Evolutionary conservation across 208 protist genomes (phyloP).

Genomic region (Acanthamoeba sp.): DNA sequence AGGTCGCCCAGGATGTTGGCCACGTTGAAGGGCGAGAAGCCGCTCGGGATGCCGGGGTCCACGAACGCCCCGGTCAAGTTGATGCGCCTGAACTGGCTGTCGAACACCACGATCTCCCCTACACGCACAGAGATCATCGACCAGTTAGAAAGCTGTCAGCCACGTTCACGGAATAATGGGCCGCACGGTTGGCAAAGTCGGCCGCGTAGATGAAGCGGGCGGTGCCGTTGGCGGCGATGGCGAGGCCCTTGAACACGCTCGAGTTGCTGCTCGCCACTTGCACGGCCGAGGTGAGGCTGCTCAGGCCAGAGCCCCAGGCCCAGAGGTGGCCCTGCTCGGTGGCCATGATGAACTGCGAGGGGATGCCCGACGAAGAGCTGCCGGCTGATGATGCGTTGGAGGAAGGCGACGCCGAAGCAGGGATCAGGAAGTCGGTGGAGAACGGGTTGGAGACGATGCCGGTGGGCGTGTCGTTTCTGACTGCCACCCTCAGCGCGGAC

Average conservation of each 20-base stretch:
- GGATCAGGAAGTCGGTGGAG: background rate
- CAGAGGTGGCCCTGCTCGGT: slow-evolving; percentile 2
- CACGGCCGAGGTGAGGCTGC: background rate
- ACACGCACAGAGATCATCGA: background rate
- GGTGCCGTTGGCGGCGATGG: background rate
- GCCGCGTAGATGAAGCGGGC: background rate
- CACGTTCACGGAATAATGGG: background rate
- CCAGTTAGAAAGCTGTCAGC: background rate
- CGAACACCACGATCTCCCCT: background rate
- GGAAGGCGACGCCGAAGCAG: background rate
- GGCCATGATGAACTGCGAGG: background rate
- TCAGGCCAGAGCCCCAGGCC: background rate
- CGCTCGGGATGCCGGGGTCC: background rate
- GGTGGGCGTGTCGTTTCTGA: background rate
- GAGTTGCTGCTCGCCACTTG: background rate
- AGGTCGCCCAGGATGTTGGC: slow-evolving; percentile 44
- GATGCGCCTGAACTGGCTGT: background rate
- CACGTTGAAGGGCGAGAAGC: slow-evolving; percentile 19
- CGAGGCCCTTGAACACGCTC: slow-evolving; percentile 49
- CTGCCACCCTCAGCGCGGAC: background rate
- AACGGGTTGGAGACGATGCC: background rate
- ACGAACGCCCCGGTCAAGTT: background rate
- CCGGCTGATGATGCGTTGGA: too few relatives aligned
- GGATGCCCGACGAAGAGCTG: background rate
- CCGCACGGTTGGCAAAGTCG: slow-evolving; percentile 25